Evolutionary conservation across 2,329 filamentous ascomycete species (phyloP), one percentile per base, ranked within the genome.

Genomic region (Berkeleyomyces rouxiae): DNA sequence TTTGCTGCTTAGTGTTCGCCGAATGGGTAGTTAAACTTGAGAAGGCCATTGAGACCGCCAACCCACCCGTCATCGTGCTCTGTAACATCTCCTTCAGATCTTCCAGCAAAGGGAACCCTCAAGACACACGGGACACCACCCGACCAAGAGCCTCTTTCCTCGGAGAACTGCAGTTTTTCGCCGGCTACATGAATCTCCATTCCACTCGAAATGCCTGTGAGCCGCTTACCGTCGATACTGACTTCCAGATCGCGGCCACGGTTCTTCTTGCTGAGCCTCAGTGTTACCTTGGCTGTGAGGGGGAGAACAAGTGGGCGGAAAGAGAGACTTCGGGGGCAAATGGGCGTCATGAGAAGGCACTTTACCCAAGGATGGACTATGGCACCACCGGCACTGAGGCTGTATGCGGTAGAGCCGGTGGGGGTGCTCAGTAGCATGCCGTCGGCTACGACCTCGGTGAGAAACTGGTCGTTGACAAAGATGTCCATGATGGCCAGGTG

Each of bases 1-100:
- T 16, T n/a, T 10, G 9, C 7, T 37, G 47, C 39, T 60, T 53
- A 65, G 42, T 33, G 39, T 36, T 64, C 63, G 37, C 93, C 93
- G 77, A 97, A 97, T 0, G 92, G 91, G 74, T 96, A 89, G 72
- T 99, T 99, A 72, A 97, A 99, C 76, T 99, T 99, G 68, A 99
- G 75, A 69, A 97, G 72, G 7, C 90, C 89, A 70, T 96, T 99
- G 70, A 99, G 74, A 0, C 93, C 92, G 0, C 92, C 92, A 2
- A 99, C 92, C 93, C 93, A 99, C 16, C 92, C 90, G 72, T 97
- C 92, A 69, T 96, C 90, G 55, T 85, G 81, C 66, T 85, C 81
- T 1, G 76, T 74, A 3, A 49, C 47, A 23, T 61, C 60, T 4
- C 51, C 44, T 16, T 69, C 68, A 9, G 61, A 37, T 6, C 49